phyloP scores from a whole-genome alignment of 306 rosid species.

The Argentina anserina region DNA sequence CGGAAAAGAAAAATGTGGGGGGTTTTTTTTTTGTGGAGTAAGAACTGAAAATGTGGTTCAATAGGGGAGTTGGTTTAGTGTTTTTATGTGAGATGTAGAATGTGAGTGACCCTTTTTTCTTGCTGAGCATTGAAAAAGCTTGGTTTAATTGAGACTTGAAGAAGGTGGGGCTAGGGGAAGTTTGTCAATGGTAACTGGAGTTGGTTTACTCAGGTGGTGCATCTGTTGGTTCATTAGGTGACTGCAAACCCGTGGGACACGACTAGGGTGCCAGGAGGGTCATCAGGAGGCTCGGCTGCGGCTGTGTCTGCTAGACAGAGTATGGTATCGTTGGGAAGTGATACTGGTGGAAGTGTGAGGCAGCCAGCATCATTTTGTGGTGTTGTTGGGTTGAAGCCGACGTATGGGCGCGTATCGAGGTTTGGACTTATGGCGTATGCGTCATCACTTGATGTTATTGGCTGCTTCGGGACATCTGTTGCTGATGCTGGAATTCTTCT shows the following conservation, averaged over 20 bases:
- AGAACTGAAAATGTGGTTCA: neutral
- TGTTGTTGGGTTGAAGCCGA: constrained; percentile 96
- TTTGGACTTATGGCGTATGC: constrained; percentile 97
- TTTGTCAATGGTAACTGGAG: constrained; percentile 49
- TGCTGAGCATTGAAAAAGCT: neutral
- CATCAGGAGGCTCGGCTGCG: constrained; percentile 96
- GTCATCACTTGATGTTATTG: constrained; percentile 93
- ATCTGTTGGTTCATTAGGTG: constrained; percentile 88
- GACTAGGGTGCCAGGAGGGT: constrained; percentile 95
- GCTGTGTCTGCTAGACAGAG: constrained; percentile 98
- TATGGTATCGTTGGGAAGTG: constrained; percentile 90
- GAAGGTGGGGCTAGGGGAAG: neutral
- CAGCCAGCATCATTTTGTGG: constrained; percentile 99
- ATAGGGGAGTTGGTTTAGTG: neutral
- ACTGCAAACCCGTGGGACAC: constrained; percentile 96
- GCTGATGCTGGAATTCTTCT: constrained; percentile 92
- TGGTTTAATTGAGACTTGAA: neutral
- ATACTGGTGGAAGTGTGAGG: constrained; percentile 98
- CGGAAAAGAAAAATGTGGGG: neutral
- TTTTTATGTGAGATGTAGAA: neutral
- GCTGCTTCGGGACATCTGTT: constrained; percentile 90
- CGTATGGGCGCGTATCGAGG: constrained; percentile 92
- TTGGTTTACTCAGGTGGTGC: constrained; percentile 89
- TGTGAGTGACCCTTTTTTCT: neutral
- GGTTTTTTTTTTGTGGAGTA: neutral